Evolutionary conservation across 768 basidiomycete species (phyloP), one percentile per base, ranked within the genome.

Genomic region (Auricularia cornea): DNA sequence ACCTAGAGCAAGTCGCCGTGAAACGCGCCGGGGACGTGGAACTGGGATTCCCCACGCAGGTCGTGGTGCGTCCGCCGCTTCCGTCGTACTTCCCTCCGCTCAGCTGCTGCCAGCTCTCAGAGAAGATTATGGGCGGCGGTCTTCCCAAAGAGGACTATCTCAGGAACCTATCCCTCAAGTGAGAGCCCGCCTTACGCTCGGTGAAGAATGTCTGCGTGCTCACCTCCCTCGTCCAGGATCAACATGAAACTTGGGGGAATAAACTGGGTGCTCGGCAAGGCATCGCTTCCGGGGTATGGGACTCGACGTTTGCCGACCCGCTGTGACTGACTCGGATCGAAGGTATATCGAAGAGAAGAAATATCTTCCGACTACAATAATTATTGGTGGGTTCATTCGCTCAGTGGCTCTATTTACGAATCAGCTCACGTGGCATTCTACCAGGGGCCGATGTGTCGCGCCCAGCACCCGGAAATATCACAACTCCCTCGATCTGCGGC

Each of bases 91-190:
- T n/a, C n/a, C n/a, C n/a, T n/a, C n/a, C n/a, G n/a, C 16, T 48
- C 35, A 38, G 16, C 10, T 38, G 8, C 10, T 2, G 20, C 16
- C 20, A 48, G 44, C 44, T 10, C 20, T 12, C 16, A 12, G 44
- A 48, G 6, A 48, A 48, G 44, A 48, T 48, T 18, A 18, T 48
- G 2, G 44, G 44, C 10, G 12, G 44, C 23, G 44, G 35, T 14
- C 35, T 38, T 8, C 35, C 44, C 1, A 77, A 78, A n/a, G 76
- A 80, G 32, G 83, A 84, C 52, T 86, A 87, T 62, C 79, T 73
- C 67, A 84, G 82, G 59, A 88, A 85, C 60, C 74, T 84, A 3
- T 79, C 80, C 0, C 69, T 86, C 6, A 86, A 85, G 82, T 81
- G 57, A 56, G 44, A 6, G n/a, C n/a, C n/a, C n/a, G n/a, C n/a